phyloP scores from a whole-genome alignment of 2,329 filamentous ascomycete genomes.

The Mollisia scopiformis region DNA sequence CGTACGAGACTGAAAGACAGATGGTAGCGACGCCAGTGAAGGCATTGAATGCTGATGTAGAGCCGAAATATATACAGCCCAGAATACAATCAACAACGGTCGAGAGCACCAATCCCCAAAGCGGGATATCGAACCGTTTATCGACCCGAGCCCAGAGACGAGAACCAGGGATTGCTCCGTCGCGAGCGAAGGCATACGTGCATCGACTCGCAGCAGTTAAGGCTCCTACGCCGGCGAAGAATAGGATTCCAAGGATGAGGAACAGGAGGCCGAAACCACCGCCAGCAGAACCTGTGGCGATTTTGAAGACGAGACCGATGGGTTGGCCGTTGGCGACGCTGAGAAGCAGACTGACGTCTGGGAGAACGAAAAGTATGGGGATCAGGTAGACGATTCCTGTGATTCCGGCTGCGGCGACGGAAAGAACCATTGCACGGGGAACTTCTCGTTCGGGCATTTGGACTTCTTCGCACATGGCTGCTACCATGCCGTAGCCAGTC shows the following conservation, averaged over 20 bases:
- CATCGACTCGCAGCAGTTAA: conserved; percentile 75
- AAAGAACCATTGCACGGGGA: conserved; percentile 71
- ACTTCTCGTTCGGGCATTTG: conserved; percentile 70
- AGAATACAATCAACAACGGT: conserved; percentile 71
- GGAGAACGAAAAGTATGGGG: conserved; percentile 76
- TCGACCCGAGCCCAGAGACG: conserved; percentile 69
- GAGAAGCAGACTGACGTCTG: conserved; percentile 66
- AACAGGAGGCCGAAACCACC: conserved; percentile 79
- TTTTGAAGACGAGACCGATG: conserved; percentile 76
- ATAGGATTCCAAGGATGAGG: conserved; percentile 73
- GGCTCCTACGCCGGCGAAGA: conserved; percentile 77
- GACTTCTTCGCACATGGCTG: conserved; percentile 74
- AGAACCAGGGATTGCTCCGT: conserved; percentile 74
- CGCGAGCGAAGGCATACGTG: conserved; percentile 76
- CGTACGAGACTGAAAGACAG: conserved; percentile 75
- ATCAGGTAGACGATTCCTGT: conserved; percentile 71
- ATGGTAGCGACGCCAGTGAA: conserved; percentile 83
- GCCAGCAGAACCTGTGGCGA: conserved; percentile 57
- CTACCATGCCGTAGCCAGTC: conserved; percentile 72
- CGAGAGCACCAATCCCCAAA: conserved; percentile 70
- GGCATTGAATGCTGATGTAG: conserved; percentile 74
- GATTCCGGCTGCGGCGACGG: conserved; percentile 66
- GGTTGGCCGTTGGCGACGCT: conserved; percentile 73
- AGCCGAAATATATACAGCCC: conserved; percentile 80
- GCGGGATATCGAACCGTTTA: conserved; percentile 66